Base-by-base conservation (phyloP, 371 early-diverging fungal species). In the Rhizopus microsporus region DNA sequence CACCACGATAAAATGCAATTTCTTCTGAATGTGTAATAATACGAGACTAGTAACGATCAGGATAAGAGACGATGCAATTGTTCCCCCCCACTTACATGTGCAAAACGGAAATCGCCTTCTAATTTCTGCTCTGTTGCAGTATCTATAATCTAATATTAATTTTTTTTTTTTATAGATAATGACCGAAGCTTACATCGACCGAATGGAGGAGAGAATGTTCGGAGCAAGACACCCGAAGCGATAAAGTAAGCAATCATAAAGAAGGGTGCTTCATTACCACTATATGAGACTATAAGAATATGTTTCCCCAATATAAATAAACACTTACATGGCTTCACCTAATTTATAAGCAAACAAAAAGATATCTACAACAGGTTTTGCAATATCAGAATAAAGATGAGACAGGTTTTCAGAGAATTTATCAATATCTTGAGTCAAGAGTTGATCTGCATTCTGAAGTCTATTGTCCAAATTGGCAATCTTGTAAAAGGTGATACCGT, bases 351-450 rank as follows among this genome's bases (percentile, higher is more conserved):
- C 89, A 74, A 93, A 93, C 40, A 93, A 74, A 35, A 88, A 77
- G 40, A 93, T 89, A 58, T 93, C 93, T 5, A 93, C 86, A 7
- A 91, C 56, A 13, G 93, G 93, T 55, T 93, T 93, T 38, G 89
- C 86, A 52, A 92, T 86, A 65, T 91, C 91, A 6, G 91, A 88
- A 67, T 91, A 88, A 51, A 93, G 67, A 57, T 88, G 84, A 37
- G 86, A 86, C 50, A 88, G 74, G 66, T 84, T 89, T 40, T 82
- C 87, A 33, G 89, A 80, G 58, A 93, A 93, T 64, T 93, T 90
- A 68, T 92, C 93, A 62, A 93, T 89, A 63, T 93, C 93, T 71
- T 93, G 90, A 1, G 94, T 93, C 54, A 93, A 65, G 9, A 91
- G 73, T 67, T 93, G 94, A 76, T 93, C 94, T 3, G 89, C 86